Base-by-base conservation (phyloP, 495 filamentous ascomycete species). In the Hypoxylon cercidicola region DNA sequence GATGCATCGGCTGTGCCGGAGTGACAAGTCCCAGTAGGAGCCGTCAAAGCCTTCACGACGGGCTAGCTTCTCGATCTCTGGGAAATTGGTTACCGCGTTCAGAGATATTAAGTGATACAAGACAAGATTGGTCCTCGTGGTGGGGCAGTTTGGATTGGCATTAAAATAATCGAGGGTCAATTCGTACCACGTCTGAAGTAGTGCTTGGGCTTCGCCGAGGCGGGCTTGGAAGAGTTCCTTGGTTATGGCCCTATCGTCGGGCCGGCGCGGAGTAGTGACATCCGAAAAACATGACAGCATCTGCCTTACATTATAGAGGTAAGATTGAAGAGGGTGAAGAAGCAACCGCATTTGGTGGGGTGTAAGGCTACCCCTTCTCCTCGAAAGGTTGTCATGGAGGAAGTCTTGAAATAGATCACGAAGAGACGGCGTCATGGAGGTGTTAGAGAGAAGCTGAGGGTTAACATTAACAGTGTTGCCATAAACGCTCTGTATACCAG, bases 21-120 rank as follows among this genome's bases (percentile, higher is more conserved):
- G 73, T 2, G 77, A 63, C 15, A 82, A 64, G 44, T 85, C 80
- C 75, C 78, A 79, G 64, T 78, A 80, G 3, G 76, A 70, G 5
- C 78, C 79, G 54, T 82, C 80, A 49, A 80, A 73, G 35, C 70
- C 76, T 39, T 87, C 84, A 23, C 78, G 73, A 16, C 86, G 78
- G 3, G 86, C 85, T 2, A 88, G 66, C 0, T 79, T 75, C 72
- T 90, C 87, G 34, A 88, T 84, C 56, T 84, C 82, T 6, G 80
- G 75, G 63, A 89, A 86, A 70, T 83, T 82, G 23, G 82, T 82
- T 4, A 85, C 75, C 10, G 81, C 79, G 65, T 88, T 88, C 34
- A 90, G 78, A 25, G 78, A 83, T 56, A 89, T 83, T 25, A 90
- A 78, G 61, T 90, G 87, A 72, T 84, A 88, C 62, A 90, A 81